phyloP scores from a whole-genome alignment of 805 yeast genomes.

The Metschnikowia bowlesiae region DNA sequence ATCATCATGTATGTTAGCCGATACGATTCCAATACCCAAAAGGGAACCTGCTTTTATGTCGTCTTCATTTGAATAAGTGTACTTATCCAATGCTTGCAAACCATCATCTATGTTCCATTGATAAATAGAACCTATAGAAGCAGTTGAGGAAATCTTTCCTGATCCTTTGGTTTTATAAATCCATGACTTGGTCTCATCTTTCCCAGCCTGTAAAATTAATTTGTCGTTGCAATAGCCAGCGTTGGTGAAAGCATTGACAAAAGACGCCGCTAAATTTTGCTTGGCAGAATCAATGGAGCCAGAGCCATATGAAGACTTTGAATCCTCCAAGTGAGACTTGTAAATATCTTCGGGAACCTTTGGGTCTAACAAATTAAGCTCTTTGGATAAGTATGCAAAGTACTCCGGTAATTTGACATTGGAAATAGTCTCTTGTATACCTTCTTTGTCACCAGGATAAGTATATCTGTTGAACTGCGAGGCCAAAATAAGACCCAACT shows the following conservation, averaged over 20 bases:
- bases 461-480: constrained; percentile 80
- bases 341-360: constrained; percentile 93
- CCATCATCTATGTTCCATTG: constrained; percentile 93
- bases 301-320: constrained; percentile 54
- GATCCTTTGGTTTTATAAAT: constrained; percentile 86
- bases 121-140: constrained; percentile 82
- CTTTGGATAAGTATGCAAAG: constrained; percentile 75
- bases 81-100: constrained; percentile 83
- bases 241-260: constrained; percentile 87
- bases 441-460: constrained; percentile 54
- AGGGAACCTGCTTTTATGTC: constrained; percentile 95
- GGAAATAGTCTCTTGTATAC: constrained; percentile 79
- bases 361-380: constrained; percentile 82
- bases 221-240: constrained; percentile 89
- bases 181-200: constrained; percentile 72
- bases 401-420: constrained; percentile 76
- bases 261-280: constrained; percentile 91
- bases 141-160: constrained; percentile 90
- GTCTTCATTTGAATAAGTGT: constrained; percentile 76
- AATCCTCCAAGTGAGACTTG: constrained; percentile 80
- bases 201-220: constrained; percentile 54
- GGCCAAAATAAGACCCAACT: constrained; percentile 83
- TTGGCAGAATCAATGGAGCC: constrained; percentile 76
- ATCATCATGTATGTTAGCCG: constrained; percentile 92
- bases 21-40: constrained; percentile 88